Evolutionary conservation across 2,329 filamentous ascomycete genomes (phyloP).

Genomic region (Aspergillus felis): DNA sequence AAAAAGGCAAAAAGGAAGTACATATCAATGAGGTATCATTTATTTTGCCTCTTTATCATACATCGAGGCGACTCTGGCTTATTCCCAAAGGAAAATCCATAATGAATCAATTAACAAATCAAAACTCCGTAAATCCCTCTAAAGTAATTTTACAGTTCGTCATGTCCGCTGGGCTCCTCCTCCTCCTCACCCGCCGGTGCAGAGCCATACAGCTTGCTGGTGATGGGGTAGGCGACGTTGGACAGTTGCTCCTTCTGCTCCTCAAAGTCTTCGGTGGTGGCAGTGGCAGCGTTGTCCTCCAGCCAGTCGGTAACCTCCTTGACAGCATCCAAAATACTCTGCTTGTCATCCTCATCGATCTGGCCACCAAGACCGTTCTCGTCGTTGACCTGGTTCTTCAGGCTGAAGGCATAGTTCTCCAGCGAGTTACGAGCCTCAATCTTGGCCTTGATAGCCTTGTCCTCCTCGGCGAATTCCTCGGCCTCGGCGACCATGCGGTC

Average conservation of each 20-base stretch:
- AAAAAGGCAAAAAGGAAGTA: neutral
- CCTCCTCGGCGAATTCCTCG: conserved; percentile 98
- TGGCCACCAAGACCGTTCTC: conserved; percentile 96
- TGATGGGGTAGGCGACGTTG: conserved; percentile 95
- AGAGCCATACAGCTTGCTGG: conserved; percentile 87
- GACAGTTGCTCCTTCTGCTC: conserved; percentile 99
- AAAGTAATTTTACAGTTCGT: conserved; percentile 66
- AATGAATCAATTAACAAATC: conserved; percentile 21
- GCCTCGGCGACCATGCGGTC: conserved; percentile 99
- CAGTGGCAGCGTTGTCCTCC: conserved; percentile 84
- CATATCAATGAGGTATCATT: neutral
- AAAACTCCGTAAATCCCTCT: conserved; percentile 37
- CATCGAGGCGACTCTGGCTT: conserved; percentile 1
- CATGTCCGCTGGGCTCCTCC: conserved; percentile 66
- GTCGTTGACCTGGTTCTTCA: conserved; percentile 99
- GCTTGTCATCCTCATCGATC: conserved; percentile 98
- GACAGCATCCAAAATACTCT: conserved; percentile 88
- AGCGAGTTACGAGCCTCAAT: conserved; percentile 95
- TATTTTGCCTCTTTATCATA: neutral
- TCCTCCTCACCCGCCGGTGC: conserved; percentile 65
- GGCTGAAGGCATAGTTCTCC: conserved; percentile 98
- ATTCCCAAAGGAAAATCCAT: conserved; percentile 17
- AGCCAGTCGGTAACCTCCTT: conserved; percentile 98
- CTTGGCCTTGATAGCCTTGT: conserved; percentile 95
- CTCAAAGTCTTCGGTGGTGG: conserved; percentile 90